Base-by-base conservation (phyloP, 805 yeast species). In the Candida easanensis region DNA sequence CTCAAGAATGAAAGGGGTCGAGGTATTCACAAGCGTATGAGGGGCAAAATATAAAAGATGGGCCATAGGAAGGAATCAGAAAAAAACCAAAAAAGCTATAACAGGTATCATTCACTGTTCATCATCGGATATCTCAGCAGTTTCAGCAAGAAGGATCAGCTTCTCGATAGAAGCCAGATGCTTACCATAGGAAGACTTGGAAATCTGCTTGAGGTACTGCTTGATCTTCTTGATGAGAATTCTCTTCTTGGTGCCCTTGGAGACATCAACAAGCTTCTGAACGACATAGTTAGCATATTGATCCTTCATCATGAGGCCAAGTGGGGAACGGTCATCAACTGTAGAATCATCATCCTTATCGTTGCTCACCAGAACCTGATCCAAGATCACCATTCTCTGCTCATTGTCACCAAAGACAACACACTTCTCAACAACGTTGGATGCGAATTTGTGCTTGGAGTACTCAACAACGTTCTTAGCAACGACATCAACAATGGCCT, bases 271-370 rank as follows among this genome's bases (percentile, higher is more conserved):
- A 55, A 93, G 74, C 63, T 91, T 90, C 64, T 93, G 99, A 39
- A 93, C 88, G 36, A 93, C 99, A 61, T 93, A 93, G 64, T 93
- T 93, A 19, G 98, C 99, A 67, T 84, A 93, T 62, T 93, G 98
- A 63, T 93, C 99, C 61, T 88, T 88, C 88, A 93, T 89, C 98
- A 93, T 90, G 46, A 84, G 71, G 19, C 90, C 86, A 53, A 93
- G 71, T 8, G 95, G 81, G 1, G 85, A 75, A 41, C 76, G 76
- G 51, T 83, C 90, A 41, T 72, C 77, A 30, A 83, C 77, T 20
- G 58, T 57, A 18, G 70, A 71, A 21, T 62, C 65, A 28, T 56
- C 57, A 38, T 64, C 64, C 20, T 39, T 28, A 9, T 62, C 63
- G 50, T 79, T 77, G 44, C 69, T 79, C 23, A 76, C 67, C 65